phyloP scores from a whole-genome alignment of 164 flowering plant species.

The Liquidambar formosana region DNA sequence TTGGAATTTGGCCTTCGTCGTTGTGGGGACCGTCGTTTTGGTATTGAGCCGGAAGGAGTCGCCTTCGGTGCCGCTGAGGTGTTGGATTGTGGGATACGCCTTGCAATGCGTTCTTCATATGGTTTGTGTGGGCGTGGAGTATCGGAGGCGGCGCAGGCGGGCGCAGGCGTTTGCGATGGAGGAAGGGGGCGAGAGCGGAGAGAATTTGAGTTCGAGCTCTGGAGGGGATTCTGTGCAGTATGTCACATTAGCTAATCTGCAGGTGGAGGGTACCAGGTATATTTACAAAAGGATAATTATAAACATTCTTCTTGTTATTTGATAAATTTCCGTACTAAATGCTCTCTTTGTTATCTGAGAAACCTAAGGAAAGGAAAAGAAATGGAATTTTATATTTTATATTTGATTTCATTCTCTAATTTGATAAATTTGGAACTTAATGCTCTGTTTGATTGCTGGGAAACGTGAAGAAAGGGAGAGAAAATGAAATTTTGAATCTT shows the following conservation, averaged over 20 bases:
- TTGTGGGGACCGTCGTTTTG: slow-evolving; percentile 33
- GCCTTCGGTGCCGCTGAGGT: slow-evolving; percentile 47
- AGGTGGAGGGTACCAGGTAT: slow-evolving; percentile 47
- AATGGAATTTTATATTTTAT: not conserved
- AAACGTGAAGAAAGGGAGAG: too few relatives aligned
- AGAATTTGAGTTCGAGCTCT: slow-evolving; percentile 16
- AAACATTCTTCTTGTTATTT: not conserved
- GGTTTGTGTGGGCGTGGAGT: slow-evolving; percentile 50
- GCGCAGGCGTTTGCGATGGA: not conserved
- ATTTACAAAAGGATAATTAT: slow-evolving; percentile 6
- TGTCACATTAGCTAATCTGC: slow-evolving; percentile 29
- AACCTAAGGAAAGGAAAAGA: not conserved
- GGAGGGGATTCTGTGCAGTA: slow-evolving; percentile 27
- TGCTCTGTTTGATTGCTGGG: too few relatives aligned
- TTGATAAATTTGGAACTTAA: too few relatives aligned
- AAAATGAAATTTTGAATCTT: too few relatives aligned
- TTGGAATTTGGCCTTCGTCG: slow-evolving; percentile 55
- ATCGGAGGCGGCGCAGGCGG: slow-evolving; percentile 29
- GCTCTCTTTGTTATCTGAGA: not conserved
- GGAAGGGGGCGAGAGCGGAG: slow-evolving; percentile 1
- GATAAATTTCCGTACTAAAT: not conserved
- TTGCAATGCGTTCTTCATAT: slow-evolving; percentile 49
- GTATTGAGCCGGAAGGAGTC: slow-evolving; percentile 37
- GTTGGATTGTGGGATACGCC: slow-evolving; percentile 60
- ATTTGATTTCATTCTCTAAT: too few relatives aligned